phyloP scores from a whole-genome alignment of 345 rosid species.

The Linum trigynum region DNA sequence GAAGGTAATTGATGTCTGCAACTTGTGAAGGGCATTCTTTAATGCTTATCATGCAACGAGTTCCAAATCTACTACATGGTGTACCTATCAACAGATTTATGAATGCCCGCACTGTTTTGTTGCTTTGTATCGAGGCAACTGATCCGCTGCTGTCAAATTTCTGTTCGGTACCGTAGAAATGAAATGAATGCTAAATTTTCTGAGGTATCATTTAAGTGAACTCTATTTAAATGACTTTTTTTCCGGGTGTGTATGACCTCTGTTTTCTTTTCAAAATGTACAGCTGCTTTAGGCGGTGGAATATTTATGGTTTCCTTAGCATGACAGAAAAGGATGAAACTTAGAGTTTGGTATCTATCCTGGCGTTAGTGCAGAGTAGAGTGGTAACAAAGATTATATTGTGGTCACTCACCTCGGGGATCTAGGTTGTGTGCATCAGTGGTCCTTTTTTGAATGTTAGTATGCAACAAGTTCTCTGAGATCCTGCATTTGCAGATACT shows the following conservation, averaged over 20 bases:
- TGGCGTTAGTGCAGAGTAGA: neutral
- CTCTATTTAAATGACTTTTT: neutral
- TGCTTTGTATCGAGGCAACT: neutral
- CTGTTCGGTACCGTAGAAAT: neutral
- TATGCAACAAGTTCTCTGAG: neutral
- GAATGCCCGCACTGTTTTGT: too few species aligned
- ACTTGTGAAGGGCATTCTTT: conserved; percentile 15
- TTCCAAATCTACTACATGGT: conserved; percentile 13
- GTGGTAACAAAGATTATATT: neutral
- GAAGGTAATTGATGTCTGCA: conserved; percentile 8
- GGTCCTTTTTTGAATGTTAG: neutral
- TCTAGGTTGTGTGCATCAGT: neutral
- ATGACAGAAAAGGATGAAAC: neutral
- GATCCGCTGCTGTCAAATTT: neutral
- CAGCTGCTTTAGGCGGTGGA: neutral
- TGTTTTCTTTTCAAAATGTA: neutral
- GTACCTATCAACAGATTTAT: neutral
- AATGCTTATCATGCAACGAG: conserved; percentile 15
- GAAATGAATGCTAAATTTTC: conserved; percentile 3
- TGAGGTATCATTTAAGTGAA: conserved; percentile 6
- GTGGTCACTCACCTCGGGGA: neutral
- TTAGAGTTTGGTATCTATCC: neutral
- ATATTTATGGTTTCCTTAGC: neutral
- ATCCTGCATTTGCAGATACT: neutral
- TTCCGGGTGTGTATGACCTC: neutral